Conservation (phyloP, 1,284 basidiomycete genomes). For the Lentinula novae-zelandiae region DNA sequence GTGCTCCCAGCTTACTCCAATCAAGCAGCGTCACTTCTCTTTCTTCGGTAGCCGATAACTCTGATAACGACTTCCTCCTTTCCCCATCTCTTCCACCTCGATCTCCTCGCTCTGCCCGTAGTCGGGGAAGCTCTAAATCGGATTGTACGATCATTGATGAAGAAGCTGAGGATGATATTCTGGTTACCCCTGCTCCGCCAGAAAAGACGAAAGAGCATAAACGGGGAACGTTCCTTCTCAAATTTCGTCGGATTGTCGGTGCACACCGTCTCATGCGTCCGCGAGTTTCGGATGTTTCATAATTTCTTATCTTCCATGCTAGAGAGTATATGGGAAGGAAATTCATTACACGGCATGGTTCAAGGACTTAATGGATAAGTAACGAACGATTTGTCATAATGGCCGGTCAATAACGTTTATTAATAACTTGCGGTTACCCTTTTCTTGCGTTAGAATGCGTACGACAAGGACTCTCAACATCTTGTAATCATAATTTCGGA, state of each 20-base stretch:
- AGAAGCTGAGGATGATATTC: slow-evolving; percentile 1
- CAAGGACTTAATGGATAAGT: too few relatives aligned
- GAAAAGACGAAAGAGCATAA: neutral
- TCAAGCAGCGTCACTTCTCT: neutral
- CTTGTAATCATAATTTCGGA: neutral
- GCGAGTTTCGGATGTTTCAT: neutral
- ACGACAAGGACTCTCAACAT: neutral
- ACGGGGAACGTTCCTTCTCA: neutral
- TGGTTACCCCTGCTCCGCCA: neutral
- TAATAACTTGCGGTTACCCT: neutral
- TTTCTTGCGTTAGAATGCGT: neutral
- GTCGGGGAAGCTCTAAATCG: slow-evolving; percentile 3
- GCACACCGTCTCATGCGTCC: neutral
- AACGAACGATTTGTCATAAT: neutral
- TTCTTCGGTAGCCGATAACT: neutral
- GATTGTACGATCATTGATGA: slow-evolving; percentile 6
- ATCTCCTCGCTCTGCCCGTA: neutral
- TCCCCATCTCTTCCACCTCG: slow-evolving; percentile 1
- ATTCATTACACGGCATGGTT: too few relatives aligned
- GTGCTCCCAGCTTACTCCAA: neutral
- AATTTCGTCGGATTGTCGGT: neutral
- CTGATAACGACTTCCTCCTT: neutral
- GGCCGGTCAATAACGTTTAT: neutral
- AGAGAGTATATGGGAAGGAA: neutral
- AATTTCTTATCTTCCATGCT: neutral